phyloP scores from a whole-genome alignment of 1,284 basidiomycete genomes.

The Neotropicomus parvogracilis region DNA sequence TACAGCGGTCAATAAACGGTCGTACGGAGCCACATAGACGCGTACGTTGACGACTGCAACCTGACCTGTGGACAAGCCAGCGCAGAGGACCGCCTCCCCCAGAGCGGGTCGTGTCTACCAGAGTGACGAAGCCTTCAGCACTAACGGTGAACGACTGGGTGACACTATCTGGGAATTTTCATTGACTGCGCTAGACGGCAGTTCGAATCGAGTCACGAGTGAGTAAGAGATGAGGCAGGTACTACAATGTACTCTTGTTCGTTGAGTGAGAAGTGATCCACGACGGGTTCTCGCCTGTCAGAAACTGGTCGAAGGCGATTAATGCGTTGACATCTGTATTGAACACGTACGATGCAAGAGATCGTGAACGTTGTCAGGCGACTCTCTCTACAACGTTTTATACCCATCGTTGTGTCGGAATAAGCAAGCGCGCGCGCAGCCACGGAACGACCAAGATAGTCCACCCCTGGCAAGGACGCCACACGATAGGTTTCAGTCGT shows the following conservation, averaged over 20 bases:
- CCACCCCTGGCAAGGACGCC: too few relatives aligned
- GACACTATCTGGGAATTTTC: slow-evolving; percentile 46
- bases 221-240: slow-evolving; percentile 13
- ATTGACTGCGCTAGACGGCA: slow-evolving; percentile 48
- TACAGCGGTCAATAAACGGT: not conserved
- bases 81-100: slow-evolving; percentile 49
- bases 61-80: slow-evolving; percentile 49
- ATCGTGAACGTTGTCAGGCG: not conserved
- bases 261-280: slow-evolving; percentile 46
- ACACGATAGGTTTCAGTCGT: too few relatives aligned
- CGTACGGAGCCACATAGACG: not conserved
- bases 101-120: slow-evolving; percentile 46
- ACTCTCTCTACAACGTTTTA: not conserved
- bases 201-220: not conserved
- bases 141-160: slow-evolving; percentile 57
- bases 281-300: slow-evolving; percentile 35
- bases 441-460: too few relatives aligned
- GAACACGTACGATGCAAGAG: slow-evolving; percentile 44
- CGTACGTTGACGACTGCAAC: slow-evolving; percentile 58
- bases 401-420: too few relatives aligned
- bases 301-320: slow-evolving; percentile 29
- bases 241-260: slow-evolving; percentile 55
- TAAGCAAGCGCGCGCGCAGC: too few relatives aligned
- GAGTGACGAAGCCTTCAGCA: slow-evolving; percentile 41
- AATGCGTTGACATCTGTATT: slow-evolving; percentile 38